Conservation (phyloP, 2,329 filamentous ascomycete genomes). For the Phoma sp. region DNA sequence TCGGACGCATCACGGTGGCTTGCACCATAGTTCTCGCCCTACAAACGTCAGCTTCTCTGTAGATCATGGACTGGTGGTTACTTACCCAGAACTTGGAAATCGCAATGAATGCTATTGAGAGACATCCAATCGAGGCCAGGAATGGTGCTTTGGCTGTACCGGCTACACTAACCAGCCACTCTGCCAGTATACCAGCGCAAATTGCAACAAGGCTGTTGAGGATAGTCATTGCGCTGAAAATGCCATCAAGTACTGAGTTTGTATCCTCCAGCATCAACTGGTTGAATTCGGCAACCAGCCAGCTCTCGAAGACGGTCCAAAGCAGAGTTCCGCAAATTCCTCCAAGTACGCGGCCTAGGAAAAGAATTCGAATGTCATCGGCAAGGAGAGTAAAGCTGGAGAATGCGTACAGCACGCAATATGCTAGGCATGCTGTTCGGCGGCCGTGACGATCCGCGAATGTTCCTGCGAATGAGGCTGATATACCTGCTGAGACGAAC, state of each 20-base stretch:
- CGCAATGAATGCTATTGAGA: conserved; percentile 54
- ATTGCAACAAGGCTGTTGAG: conserved; percentile 58
- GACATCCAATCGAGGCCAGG: conserved; percentile 55
- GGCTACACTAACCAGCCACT: conserved; percentile 58
- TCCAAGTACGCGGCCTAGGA: conserved; percentile 62
- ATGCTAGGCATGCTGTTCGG: conserved; percentile 61
- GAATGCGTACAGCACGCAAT: conserved; percentile 62
- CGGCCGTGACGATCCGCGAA: conserved; percentile 61
- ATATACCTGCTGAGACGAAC: conserved; percentile 59
- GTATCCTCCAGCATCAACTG: conserved; percentile 54
- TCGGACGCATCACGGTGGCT: conserved; percentile 27
- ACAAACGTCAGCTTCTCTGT: conserved; percentile 9
- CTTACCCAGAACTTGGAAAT: conserved; percentile 61
- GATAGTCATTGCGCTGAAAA: conserved; percentile 65
- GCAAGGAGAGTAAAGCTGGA: conserved; percentile 62
- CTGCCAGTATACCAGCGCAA: conserved; percentile 60
- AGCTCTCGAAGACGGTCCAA: conserved; percentile 67
- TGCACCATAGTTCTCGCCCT: conserved; percentile 61
- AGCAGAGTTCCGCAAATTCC: conserved; percentile 65
- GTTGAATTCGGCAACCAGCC: conserved; percentile 67
- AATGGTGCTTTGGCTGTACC: conserved; percentile 62
- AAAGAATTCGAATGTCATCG: conserved; percentile 56
- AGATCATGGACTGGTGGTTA: conserved; percentile 26
- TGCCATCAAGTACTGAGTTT: conserved; percentile 54
- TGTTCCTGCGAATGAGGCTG: conserved; percentile 58